Evolutionary conservation across 768 basidiomycete genomes (phyloP).

Genomic region (Rhodotorula taiwanensis): DNA sequence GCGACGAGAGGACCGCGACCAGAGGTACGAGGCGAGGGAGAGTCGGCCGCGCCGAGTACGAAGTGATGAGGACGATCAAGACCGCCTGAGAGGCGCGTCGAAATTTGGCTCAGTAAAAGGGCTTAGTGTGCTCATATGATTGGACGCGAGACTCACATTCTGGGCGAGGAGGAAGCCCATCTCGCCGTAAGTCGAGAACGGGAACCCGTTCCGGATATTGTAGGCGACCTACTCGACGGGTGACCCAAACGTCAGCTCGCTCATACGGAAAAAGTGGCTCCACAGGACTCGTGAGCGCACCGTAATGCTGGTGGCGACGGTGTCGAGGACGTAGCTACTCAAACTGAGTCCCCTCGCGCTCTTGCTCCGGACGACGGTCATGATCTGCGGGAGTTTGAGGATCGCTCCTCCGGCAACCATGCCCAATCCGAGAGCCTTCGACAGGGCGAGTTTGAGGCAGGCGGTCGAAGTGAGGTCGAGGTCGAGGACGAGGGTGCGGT

Average conservation of each 20-base stretch:
- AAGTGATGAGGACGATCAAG: slow-evolving; percentile 34
- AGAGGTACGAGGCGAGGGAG: slow-evolving; percentile 43
- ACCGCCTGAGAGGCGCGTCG: slow-evolving; percentile 9
- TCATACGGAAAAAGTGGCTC: not conserved
- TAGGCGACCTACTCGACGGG: slow-evolving; percentile 56
- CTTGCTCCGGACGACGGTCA: slow-evolving; percentile 63
- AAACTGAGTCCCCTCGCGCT: slow-evolving; percentile 84
- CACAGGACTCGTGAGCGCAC: not conserved
- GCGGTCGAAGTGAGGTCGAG: slow-evolving; percentile 66
- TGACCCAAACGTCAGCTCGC: no score
- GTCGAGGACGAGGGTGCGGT: slow-evolving; percentile 78
- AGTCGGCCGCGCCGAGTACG: slow-evolving; percentile 38
- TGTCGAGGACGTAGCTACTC: slow-evolving; percentile 81
- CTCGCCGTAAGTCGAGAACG: slow-evolving; percentile 97
- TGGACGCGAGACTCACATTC: slow-evolving; percentile 12
- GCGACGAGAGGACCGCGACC: slow-evolving; percentile 43
- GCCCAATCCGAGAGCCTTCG: slow-evolving; percentile 84
- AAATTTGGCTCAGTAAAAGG: slow-evolving; percentile 2
- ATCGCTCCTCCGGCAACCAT: slow-evolving; percentile 79
- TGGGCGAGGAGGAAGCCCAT: slow-evolving; percentile 67
- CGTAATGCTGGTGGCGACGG: slow-evolving; percentile 72
- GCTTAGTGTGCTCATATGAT: not conserved
- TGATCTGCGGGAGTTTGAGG: slow-evolving; percentile 92
- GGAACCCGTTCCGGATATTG: slow-evolving; percentile 73
- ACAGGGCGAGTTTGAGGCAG: slow-evolving; percentile 85